phyloP scores from a whole-genome alignment of 2,329 filamentous ascomycete species.

The Hymenoscyphus salicellus region DNA sequence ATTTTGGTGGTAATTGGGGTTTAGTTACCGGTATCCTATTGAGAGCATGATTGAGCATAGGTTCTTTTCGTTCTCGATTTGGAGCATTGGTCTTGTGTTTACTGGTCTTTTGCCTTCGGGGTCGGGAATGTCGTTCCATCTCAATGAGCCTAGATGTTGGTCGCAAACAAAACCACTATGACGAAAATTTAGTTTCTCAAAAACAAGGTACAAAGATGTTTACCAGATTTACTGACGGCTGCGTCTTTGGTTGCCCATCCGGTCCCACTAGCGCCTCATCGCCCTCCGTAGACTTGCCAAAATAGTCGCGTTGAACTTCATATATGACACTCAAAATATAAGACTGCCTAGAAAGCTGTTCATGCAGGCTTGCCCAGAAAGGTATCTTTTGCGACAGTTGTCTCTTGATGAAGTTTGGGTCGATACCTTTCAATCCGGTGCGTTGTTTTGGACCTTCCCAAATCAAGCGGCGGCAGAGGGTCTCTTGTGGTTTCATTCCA shows the following conservation, averaged over 20 bases:
- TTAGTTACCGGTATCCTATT: conserved; percentile 50
- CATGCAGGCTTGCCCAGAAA: conserved; percentile 53
- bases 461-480: conserved; percentile 51
- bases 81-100: conserved; percentile 31
- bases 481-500: conserved; percentile 52
- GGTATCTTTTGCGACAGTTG: conserved; percentile 22
- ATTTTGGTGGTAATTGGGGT: too few species aligned
- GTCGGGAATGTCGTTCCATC: conserved; percentile 61
- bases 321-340: conserved; percentile 56
- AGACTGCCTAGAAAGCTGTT: conserved; percentile 54
- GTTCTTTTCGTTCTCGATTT: conserved; percentile 39
- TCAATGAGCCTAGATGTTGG: conserved; percentile 44
- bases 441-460: conserved; percentile 47
- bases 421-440: conserved; percentile 27
- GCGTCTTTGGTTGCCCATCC: conserved; percentile 2
- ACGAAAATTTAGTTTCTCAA: background rate
- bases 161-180: conserved; percentile 1
- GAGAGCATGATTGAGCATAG: conserved; percentile 49
- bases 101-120: conserved; percentile 37
- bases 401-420: conserved; percentile 20
- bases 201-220: background rate
- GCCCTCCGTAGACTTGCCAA: conserved; percentile 39
- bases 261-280: conserved; percentile 13
- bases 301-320: conserved; percentile 50
- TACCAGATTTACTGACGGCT: conserved; percentile 16